A percentile compares a stretch with the other conserved stretches of the same genome.
Conservation (phyloP, 768 basidiomycete species). For the Cystoderma amianthinum region DNA sequence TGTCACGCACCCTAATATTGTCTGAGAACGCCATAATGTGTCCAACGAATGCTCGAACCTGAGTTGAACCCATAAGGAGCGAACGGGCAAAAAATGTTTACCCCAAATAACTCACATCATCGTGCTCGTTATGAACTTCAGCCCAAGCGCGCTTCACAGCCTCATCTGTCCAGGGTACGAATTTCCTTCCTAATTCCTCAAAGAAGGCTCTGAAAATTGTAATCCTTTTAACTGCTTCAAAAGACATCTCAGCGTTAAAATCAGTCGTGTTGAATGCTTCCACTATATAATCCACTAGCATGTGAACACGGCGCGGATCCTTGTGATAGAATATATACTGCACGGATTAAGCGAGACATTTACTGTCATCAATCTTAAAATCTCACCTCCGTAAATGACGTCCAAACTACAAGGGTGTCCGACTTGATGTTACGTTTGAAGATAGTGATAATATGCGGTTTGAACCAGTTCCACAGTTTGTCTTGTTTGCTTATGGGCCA, state of each 20-base stretch:
- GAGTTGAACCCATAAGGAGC: conserved; percentile 3
- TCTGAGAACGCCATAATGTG: conserved; percentile 67
- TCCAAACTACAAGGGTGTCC: conserved; percentile 75
- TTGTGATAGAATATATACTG: conserved; percentile 73
- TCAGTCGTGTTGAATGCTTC: conserved; percentile 60
- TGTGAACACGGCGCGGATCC: conserved; percentile 80
- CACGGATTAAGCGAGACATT: conserved; percentile 4
- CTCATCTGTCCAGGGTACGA: conserved; percentile 69
- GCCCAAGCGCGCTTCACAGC: conserved; percentile 63
- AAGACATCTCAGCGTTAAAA: conserved; percentile 76
- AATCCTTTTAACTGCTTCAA: conserved; percentile 68
- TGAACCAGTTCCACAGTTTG: conserved; percentile 76
- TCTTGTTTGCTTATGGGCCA: conserved; percentile 73
- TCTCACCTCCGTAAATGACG: conserved; percentile 68
- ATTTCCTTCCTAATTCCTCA: conserved; percentile 75
- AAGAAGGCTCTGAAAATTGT: conserved; percentile 66
- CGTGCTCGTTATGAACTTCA: conserved; percentile 70
- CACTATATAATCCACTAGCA: conserved; percentile 69
- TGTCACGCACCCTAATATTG: conserved; percentile 61
- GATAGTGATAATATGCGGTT: conserved; percentile 55
- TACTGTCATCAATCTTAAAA: background rate
- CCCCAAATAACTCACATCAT: conserved; percentile 52
- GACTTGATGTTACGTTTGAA: conserved; percentile 71
- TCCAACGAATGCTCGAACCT: conserved; percentile 74
- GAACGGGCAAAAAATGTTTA: conserved; percentile 1